A percentile compares a stretch with the other conserved stretches of the same genome.
Conservation (phyloP, 768 basidiomycete species). For the Suillus luteus region DNA sequence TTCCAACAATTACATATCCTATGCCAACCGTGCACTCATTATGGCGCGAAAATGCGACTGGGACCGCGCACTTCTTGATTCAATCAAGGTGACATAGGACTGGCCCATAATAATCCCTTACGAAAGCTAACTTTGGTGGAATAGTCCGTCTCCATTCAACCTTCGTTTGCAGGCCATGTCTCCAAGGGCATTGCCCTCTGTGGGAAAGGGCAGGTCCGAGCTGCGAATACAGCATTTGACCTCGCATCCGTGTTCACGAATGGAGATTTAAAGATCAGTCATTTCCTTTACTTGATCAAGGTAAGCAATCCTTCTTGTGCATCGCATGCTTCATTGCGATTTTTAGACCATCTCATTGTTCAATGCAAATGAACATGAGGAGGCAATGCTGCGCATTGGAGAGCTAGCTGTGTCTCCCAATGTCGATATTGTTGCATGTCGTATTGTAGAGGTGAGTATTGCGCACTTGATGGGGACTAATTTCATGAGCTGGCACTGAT, state of each 20-base stretch:
- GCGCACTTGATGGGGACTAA: not conserved
- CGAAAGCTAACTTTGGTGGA: not conserved
- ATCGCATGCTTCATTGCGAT: not conserved
- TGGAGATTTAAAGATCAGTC: not conserved
- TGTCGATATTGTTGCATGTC: not conserved
- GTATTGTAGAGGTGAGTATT: not conserved
- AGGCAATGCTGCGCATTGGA: not conserved
- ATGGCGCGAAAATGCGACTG: not conserved
- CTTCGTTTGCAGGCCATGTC: not conserved
- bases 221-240: not conserved
- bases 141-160: not conserved
- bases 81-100: not conserved
- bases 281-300: conserved; percentile 1
- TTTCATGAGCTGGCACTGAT: not conserved
- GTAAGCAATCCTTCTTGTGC: not conserved
- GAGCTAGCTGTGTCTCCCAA: not conserved
- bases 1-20: not conserved
- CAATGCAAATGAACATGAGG: not conserved
- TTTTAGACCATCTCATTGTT: not conserved
- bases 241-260: not conserved
- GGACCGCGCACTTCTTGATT: not conserved
- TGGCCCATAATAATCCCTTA: too few relatives aligned
- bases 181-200: not conserved
- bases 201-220: not conserved
- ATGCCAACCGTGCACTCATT: not conserved